Percentiles rank a stretch among this genome's conserved stretches.
Conservation (phyloP, 352 stramenopile genomes). For the Globisporangium irregulare region DNA sequence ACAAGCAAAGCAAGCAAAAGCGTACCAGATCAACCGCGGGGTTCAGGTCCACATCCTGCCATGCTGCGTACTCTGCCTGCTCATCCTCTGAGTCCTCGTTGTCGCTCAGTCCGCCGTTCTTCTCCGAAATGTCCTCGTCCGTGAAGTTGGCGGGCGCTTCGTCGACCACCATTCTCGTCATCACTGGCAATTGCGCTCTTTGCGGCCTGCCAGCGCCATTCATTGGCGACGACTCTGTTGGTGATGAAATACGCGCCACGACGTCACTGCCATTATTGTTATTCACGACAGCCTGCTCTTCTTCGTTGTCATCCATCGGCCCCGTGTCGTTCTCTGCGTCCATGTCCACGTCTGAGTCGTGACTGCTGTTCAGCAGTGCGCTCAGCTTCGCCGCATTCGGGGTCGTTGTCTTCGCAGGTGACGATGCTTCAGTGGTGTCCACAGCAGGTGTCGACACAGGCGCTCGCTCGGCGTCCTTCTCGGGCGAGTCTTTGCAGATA, state of each 20-base stretch:
- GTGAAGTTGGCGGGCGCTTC: slow-evolving; percentile 23
- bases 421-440: not conserved
- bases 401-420: slow-evolving; percentile 14
- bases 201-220: slow-evolving; percentile 3
- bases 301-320: slow-evolving; percentile 10
- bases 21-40: slow-evolving; percentile 75
- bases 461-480: slow-evolving; percentile 12
- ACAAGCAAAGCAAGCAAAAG: slow-evolving; percentile 2
- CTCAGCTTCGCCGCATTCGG: slow-evolving; percentile 32
- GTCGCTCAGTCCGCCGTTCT: slow-evolving; percentile 56
- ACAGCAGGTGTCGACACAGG: slow-evolving; percentile 1
- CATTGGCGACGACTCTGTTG: slow-evolving; percentile 26
- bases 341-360: slow-evolving; percentile 35
- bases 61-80: slow-evolving; percentile 67
- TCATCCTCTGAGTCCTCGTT: slow-evolving; percentile 85
- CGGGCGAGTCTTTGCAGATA: slow-evolving; percentile 60
- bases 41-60: slow-evolving; percentile 80
- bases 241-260: not conserved
- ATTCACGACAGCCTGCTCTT: slow-evolving; percentile 5
- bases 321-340: slow-evolving; percentile 20
- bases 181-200: not conserved
- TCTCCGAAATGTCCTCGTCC: slow-evolving; percentile 31
- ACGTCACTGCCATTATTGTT: not conserved
- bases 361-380: slow-evolving; percentile 35
- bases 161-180: not conserved